Conservation (phyloP, 1,139 yeast genomes). For the Candida sp. region DNA sequence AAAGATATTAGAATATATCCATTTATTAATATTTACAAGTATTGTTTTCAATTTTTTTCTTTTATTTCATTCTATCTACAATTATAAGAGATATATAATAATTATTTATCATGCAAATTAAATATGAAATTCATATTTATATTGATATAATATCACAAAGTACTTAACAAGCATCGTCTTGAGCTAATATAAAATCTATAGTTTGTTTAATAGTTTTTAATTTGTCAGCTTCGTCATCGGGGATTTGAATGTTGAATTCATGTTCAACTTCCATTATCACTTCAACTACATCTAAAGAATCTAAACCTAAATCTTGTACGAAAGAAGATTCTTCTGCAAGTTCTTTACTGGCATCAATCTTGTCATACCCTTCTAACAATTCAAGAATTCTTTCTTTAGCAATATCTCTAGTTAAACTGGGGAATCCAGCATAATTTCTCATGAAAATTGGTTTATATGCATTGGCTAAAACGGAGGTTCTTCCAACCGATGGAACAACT, state of each 20-base stretch:
- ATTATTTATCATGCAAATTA: too few species aligned
- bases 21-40: too few species aligned
- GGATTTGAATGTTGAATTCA: conserved; percentile 76
- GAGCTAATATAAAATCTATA: conserved; percentile 67
- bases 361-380: conserved; percentile 77
- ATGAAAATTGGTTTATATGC: conserved; percentile 13
- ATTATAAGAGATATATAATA: too few species aligned
- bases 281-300: conserved; percentile 85
- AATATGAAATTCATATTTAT: too few species aligned
- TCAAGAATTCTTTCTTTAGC: conserved; percentile 76
- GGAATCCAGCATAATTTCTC: conserved; percentile 60
- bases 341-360: conserved; percentile 47
- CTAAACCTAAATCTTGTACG: conserved; percentile 76
- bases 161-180: conserved; percentile 75
- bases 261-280: conserved; percentile 88
- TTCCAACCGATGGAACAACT: conserved; percentile 3
- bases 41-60: too few species aligned
- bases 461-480: background rate
- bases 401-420: conserved; percentile 64
- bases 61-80: too few species aligned
- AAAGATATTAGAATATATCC: too few species aligned
- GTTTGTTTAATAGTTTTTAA: conserved; percentile 85
- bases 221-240: conserved; percentile 82
- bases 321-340: conserved; percentile 62
- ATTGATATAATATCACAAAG: too few species aligned